phyloP scores from a whole-genome alignment of 345 rosid species.

The Eucalyptus shirleyi region DNA sequence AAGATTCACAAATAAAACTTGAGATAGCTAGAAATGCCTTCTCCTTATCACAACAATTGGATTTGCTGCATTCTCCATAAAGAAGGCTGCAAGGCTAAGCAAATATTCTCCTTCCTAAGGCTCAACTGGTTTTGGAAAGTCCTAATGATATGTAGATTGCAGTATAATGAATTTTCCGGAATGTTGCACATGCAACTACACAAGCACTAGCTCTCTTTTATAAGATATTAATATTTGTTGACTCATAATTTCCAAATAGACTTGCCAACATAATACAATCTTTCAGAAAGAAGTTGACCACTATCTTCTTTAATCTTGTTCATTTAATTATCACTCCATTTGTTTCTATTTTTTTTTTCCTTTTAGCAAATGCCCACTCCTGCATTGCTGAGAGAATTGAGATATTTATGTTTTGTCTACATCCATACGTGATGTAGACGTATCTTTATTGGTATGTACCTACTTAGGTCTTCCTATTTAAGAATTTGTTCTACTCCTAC shows the following conservation, averaged over 20 bases:
- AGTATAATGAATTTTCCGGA: neutral
- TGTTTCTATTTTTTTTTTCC: neutral
- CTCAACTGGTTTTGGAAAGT: neutral
- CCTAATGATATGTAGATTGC: neutral
- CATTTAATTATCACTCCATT: neutral
- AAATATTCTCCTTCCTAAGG: neutral
- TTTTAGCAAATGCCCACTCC: neutral
- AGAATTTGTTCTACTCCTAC: neutral
- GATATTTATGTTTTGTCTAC: neutral
- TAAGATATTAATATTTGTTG: neutral
- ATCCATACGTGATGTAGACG: neutral
- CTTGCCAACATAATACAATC: neutral
- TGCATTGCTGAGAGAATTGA: rapidly evolving
- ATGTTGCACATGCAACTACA: neutral
- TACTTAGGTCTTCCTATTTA: neutral
- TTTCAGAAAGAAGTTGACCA: neutral
- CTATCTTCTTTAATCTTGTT: neutral
- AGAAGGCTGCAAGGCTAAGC: neutral
- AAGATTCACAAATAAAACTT: neutral
- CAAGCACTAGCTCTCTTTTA: neutral
- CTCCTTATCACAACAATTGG: neutral
- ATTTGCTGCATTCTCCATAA: neutral
- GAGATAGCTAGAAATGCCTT: neutral
- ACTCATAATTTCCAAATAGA: neutral
- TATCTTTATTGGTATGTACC: neutral